Conservation (phyloP, 176 grass and related monocot genomes). For the Echinochloa phyllopogon region DNA sequence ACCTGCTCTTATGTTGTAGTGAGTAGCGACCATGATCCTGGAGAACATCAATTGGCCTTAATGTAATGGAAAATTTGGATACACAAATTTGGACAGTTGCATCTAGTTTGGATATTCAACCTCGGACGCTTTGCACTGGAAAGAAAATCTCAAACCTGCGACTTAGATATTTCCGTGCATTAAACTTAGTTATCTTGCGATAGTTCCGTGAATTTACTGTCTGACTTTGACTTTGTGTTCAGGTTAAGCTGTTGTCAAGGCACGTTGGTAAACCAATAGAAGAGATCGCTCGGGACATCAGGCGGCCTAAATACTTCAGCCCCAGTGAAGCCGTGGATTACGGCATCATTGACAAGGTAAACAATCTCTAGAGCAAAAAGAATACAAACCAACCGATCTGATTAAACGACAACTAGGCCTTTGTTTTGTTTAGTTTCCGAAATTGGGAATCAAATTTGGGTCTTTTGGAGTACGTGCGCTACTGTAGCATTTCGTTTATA, state of each 20-base stretch:
- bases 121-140: not conserved
- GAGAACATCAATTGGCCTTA: not conserved
- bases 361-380: not conserved
- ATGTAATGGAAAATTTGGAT: not conserved
- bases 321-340: constrained; percentile 90
- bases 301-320: constrained; percentile 90
- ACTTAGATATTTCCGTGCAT: not conserved
- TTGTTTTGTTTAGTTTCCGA: too few species aligned
- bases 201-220: not conserved
- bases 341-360: constrained; percentile 94
- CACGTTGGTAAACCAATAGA: constrained; percentile 76
- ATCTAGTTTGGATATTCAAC: constrained; percentile 5
- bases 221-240: constrained; percentile 29
- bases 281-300: constrained; percentile 80
- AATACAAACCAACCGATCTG: not conserved
- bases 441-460: too few species aligned
- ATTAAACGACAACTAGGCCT: constrained; percentile 22
- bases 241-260: constrained; percentile 73
- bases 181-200: not conserved
- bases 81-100: not conserved
- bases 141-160: not conserved
- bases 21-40: not conserved
- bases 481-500: too few species aligned
- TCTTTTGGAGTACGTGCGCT: too few species aligned
- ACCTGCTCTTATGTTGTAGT: not conserved